Evolutionary conservation across 176 grass and related monocot species (phyloP), one percentile per base, ranked within the genome.

Genomic region (Bonia amplexicaulis): DNA sequence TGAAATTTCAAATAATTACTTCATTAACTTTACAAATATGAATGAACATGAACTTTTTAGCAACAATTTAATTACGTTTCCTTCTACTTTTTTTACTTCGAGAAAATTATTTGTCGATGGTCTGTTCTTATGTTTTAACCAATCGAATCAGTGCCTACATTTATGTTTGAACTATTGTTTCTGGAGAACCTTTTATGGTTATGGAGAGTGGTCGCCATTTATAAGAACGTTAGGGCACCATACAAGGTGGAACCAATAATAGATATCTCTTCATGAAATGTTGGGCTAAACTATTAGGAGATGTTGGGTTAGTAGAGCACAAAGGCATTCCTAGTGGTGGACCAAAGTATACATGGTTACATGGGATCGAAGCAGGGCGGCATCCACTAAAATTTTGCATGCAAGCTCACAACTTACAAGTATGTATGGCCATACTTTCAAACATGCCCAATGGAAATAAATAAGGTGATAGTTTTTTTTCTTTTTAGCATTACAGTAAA

Each of bases 221-320:
- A 80, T 46, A 33, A 15, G 23, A 81, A 69, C 35, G 39, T 25
- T 17, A 55, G 37, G 59, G 62, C 40, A 82, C 86, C 71, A 69
- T 16, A 41, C 71, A 76, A 82, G 22, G 86, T 76, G 86, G 79
- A 77, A 25, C 40, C 61, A 87, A 82, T 82, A 45, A 76, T 87
- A 51, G 12, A 61, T 60, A 49, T 76, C 5, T 67, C 44, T 23
- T 69, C 51, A 39, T 60, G 5, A 48, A 81, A 48, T 69, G 62
- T 2, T 76, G 37, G 9, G 20, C 26, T 69, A 61, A 87, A 76
- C 51, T 60, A 76, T 61, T 46, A 27, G 15, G 51, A 26, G 19
- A 40, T 76, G 26, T 42, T 82, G 66, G 66, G 84, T 79, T 79
- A 86, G 66, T 71, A 79, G 66, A 71, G 54, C 71, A 82, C 9